phyloP scores from a whole-genome alignment of 2,329 filamentous ascomycete species.

The Calonectria naviculata region DNA sequence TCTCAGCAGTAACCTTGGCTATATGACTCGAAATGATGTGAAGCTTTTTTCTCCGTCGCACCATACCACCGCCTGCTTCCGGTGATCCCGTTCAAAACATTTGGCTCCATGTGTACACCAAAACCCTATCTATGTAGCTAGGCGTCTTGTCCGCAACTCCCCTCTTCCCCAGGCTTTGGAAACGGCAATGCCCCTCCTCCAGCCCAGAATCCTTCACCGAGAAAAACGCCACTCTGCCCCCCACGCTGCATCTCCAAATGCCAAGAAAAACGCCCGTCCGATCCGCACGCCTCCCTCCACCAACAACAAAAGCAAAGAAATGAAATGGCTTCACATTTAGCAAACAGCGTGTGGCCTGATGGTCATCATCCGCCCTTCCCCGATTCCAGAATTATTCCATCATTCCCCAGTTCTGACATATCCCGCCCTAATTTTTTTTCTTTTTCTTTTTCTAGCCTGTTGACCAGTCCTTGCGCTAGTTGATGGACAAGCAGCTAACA shows the following conservation, averaged over 20 bases:
- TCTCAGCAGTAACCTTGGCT: not conserved
- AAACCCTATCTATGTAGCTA: not conserved
- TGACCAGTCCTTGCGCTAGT: not conserved
- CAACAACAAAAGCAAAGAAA: not conserved
- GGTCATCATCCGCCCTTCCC: not conserved
- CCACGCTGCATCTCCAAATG: constrained; percentile 21
- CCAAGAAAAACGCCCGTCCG: constrained; percentile 1
- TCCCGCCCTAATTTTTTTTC: not conserved
- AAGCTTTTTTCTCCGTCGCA: not conserved
- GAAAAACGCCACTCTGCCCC: constrained; percentile 23
- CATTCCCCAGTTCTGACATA: not conserved
- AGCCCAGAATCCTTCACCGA: constrained; percentile 34
- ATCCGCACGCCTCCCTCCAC: not conserved
- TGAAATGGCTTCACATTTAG: not conserved
- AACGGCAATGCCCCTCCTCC: constrained; percentile 7
- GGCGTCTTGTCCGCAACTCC: not conserved
- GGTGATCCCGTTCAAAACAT: not conserved
- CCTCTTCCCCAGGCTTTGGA: not conserved
- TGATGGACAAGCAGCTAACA: not conserved
- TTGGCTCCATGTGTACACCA: not conserved
- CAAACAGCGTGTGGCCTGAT: not conserved
- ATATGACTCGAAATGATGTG: not conserved
- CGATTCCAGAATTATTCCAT: constrained; percentile 4
- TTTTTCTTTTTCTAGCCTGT: not conserved
- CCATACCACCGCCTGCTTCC: not conserved